A percentile compares a stretch with the other conserved stretches of the same genome.
Evolutionary conservation across 78 protist genomes (phyloP).

Genomic region (Pigoraptor vietnamica): DNA sequence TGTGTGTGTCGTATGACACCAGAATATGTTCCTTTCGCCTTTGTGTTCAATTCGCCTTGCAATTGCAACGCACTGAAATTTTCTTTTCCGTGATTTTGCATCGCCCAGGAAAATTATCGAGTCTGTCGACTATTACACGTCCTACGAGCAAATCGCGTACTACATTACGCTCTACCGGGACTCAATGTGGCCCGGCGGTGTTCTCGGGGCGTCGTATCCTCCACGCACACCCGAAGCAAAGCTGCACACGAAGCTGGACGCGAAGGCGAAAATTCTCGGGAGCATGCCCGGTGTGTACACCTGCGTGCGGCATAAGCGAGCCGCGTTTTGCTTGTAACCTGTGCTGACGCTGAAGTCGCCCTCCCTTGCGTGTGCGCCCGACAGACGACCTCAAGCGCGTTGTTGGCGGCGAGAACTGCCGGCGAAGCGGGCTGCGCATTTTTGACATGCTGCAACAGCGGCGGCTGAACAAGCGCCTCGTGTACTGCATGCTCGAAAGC

Average conservation of each 20-base stretch:
- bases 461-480: background rate
- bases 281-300: background rate
- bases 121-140: background rate
- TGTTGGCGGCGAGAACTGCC: background rate
- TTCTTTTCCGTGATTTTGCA: too few species aligned
- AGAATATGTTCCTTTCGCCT: too few species aligned
- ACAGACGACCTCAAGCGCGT: constrained; percentile 10
- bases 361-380: background rate
- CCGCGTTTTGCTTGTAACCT: background rate
- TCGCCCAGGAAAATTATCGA: background rate
- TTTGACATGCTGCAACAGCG: constrained; percentile 6
- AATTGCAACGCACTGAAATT: too few species aligned
- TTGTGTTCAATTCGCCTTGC: too few species aligned
- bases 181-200: constrained; percentile 2
- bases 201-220: background rate
- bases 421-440: background rate
- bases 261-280: background rate
- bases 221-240: background rate
- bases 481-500: background rate
- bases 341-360: background rate
- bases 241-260: background rate
- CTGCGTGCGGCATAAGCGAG: too few species aligned
- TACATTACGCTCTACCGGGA: background rate
- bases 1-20: too few species aligned
- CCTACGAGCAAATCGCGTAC: background rate